Evolutionary conservation across 2,329 filamentous ascomycete genomes (phyloP).

Genomic region (Huntiella omanensis): DNA sequence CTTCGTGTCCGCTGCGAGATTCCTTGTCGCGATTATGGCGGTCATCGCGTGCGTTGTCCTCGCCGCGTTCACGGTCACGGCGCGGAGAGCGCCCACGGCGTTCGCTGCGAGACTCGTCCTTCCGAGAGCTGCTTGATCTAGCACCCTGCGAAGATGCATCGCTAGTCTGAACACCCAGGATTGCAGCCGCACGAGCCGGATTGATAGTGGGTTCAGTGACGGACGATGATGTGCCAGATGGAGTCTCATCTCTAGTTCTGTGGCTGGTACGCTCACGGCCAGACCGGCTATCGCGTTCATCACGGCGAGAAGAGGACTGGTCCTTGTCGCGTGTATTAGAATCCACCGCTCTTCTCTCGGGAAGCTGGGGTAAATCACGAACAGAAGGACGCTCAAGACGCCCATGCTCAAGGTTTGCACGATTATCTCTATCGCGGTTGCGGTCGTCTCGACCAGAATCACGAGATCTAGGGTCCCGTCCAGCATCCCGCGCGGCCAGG

Average conservation of each 20-base stretch:
- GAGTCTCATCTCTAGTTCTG: conserved; percentile 14
- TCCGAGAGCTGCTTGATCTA: neutral
- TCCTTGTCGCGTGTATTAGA: conserved; percentile 6
- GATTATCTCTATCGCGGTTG: conserved; percentile 7
- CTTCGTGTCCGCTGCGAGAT: conserved; percentile 15
- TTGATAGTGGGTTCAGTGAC: conserved; percentile 31
- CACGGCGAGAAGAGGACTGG: conserved; percentile 3
- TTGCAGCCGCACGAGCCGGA: conserved; percentile 33
- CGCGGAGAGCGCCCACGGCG: conserved; percentile 7
- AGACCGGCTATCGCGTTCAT: conserved; percentile 14
- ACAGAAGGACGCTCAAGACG: conserved; percentile 12
- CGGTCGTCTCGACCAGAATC: conserved; percentile 5
- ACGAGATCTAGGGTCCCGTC: conserved; percentile 6
- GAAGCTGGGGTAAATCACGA: conserved; percentile 25
- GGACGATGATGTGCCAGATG: conserved; percentile 13
- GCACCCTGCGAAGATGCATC: neutral
- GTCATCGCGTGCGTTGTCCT: conserved; percentile 5
- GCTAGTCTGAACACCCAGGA: conserved; percentile 16
- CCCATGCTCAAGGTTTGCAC: conserved; percentile 9
- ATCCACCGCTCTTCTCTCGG: conserved; percentile 25
- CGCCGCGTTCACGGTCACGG: conserved; percentile 2
- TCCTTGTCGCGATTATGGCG: conserved; percentile 15
- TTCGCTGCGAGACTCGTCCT: conserved; percentile 7
- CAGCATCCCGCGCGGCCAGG: neutral
- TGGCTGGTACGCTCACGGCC: conserved; percentile 14